Base-by-base conservation (phyloP, 1,139 yeast genomes). In the Debaryomyces singareniensis region DNA sequence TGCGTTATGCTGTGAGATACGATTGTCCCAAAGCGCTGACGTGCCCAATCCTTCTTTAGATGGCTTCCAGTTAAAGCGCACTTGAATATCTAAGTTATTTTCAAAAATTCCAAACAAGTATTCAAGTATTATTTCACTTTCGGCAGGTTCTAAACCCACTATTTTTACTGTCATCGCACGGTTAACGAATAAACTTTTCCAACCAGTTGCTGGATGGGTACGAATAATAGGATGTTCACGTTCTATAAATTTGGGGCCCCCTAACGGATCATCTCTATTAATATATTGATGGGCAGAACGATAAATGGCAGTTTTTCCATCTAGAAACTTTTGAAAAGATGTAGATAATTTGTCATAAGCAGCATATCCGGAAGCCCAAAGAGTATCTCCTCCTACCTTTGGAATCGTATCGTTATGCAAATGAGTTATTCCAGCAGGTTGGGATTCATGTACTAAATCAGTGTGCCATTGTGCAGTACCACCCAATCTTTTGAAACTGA, bases 11-110 rank as follows among this genome's bases (percentile, higher is more conserved):
- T 69, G 71, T 27, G 71, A 55, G 33, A 68, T 44, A 51, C 78
- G 53, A 57, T 74, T 74, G 40, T 73, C 78, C 80, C 80, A 74
- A 29, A 73, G 45, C 24, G 78, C 78, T 34, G 75, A 67, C 16
- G 75, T 66, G 16, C 77, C 78, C 28, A 57, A 57, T 6, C 76
- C 78, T 2, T 55, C 51, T 42, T 61, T 55, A 16, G 72, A 53
- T 25, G 67, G 60, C 34, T 60, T 60, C 79, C 79, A 74, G 42
- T 63, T 70, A 56, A 72, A 71, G 43, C 79, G 54, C 18, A 71
- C 76, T 46, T 73, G 78, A 30, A 61, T 60, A 35, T 61, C 68
- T 37, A 55, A 47, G 40, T 59, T 53, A 42, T 50, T 58, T 43
- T 61, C 68, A 32, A 43, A 58, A 13, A 61, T 43, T 7, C 40